phyloP scores from a whole-genome alignment of 768 basidiomycete genomes.

The Agaricus blazei region DNA sequence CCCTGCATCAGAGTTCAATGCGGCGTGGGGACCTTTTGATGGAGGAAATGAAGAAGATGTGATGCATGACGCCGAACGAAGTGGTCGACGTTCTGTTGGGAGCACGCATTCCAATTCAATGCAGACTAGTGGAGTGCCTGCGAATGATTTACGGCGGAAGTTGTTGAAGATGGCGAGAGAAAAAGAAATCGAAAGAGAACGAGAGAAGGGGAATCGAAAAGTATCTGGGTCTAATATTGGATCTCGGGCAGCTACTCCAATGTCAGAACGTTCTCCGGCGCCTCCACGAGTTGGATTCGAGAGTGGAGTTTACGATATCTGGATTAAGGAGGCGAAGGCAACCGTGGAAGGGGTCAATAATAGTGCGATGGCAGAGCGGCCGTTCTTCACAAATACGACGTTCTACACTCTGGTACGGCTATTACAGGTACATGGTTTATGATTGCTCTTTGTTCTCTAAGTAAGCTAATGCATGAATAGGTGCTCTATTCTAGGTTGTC shows the following conservation, averaged over 20 bases:
- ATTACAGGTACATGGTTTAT: constrained; percentile 59
- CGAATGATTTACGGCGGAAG: constrained; percentile 74
- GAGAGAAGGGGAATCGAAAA: constrained; percentile 17
- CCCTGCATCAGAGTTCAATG: constrained; percentile 61
- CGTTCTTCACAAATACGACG: constrained; percentile 89
- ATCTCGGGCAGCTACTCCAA: constrained; percentile 39
- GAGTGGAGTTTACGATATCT: constrained; percentile 40
- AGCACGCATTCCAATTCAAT: constrained; percentile 34
- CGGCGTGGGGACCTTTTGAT: constrained; percentile 53
- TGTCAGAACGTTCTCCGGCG: constrained; percentile 26
- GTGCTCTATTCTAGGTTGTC: constrained; percentile 83
- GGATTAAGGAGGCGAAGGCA: constrained; percentile 52
- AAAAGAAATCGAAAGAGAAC: constrained; percentile 30
- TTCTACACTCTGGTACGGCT: constrained; percentile 88
- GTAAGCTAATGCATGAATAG: constrained; percentile 33
- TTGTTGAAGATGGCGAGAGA: constrained; percentile 74
- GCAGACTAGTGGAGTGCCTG: constrained; percentile 42
- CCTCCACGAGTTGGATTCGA: constrained; percentile 22
- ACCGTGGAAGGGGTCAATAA: constrained; percentile 15
- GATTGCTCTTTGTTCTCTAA: constrained; percentile 11
- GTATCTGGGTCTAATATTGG: constrained; percentile 27
- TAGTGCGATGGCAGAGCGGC: constrained; percentile 28
- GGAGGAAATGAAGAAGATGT: constrained; percentile 38
- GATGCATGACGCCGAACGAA: constrained; percentile 28
- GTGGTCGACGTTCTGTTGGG: constrained; percentile 42